Percentiles rank a stretch among this genome's conserved stretches.
Evolutionary conservation across 371 early-diverging fungal genomes (phyloP).

Genomic region (Gilbertella persicaria): DNA sequence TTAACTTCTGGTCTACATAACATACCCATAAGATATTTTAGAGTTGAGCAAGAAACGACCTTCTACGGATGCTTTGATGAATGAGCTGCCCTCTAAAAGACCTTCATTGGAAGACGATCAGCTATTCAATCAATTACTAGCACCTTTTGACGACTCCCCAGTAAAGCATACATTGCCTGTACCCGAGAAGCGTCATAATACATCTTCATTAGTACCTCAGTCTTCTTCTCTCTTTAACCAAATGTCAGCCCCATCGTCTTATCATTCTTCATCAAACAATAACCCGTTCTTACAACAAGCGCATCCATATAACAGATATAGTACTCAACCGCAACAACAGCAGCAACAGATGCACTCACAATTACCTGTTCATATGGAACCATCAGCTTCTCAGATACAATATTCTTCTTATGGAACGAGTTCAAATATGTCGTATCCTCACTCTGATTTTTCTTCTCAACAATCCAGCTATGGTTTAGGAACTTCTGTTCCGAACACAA

Average conservation of each 20-base stretch:
- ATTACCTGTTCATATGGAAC: too few relatives aligned
- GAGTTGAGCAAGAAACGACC: constrained; percentile 5
- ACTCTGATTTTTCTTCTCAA: too few relatives aligned
- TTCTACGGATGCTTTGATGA: background rate
- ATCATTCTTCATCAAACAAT: constrained; percentile 1
- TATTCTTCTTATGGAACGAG: too few relatives aligned
- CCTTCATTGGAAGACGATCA: constrained; percentile 13
- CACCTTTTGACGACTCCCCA: constrained; percentile 14
- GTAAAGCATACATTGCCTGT: background rate
- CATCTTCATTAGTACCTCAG: constrained; percentile 1
- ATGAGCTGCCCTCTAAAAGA: background rate
- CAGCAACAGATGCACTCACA: too few relatives aligned
- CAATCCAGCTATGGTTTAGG: too few relatives aligned
- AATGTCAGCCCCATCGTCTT: background rate
- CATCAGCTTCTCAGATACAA: too few relatives aligned
- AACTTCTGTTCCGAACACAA: too few relatives aligned
- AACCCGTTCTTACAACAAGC: too few relatives aligned
- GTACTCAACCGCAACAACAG: too few relatives aligned
- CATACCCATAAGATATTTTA: too few relatives aligned
- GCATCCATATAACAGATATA: too few relatives aligned
- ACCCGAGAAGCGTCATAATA: background rate
- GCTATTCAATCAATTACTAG: constrained; percentile 13
- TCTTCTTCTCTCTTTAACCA: constrained; percentile 2
- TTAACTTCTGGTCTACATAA: constrained; percentile 1
- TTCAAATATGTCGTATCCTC: too few relatives aligned